Conservation (phyloP, 2,329 filamentous ascomycete species). For the Thielaviopsis punctulata region DNA sequence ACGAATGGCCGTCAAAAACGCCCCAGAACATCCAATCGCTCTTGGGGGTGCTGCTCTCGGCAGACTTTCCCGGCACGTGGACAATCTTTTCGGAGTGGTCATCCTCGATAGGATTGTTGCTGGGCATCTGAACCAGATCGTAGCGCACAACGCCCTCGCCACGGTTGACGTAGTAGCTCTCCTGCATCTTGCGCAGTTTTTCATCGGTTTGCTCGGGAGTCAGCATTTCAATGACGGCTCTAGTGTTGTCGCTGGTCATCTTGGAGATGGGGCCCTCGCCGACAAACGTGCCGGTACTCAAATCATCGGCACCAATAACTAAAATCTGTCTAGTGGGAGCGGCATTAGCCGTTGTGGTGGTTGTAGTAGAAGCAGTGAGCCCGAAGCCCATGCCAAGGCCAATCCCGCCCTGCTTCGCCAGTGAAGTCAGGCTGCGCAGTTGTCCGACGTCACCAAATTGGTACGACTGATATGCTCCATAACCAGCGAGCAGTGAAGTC, state of each 20-base stretch:
- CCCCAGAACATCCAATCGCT: slow-evolving; percentile 99
- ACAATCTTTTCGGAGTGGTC: slow-evolving; percentile 98
- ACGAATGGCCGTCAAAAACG: slow-evolving; percentile 95
- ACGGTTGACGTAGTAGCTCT: slow-evolving; percentile 78
- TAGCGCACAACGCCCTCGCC: slow-evolving; percentile 88
- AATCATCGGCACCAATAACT: slow-evolving; percentile 75
- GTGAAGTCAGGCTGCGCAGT: slow-evolving; percentile 18
- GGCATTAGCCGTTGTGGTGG: slow-evolving; percentile 7
- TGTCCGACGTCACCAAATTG: slow-evolving; percentile 22
- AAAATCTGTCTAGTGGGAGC: slow-evolving; percentile 49
- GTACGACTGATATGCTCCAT: slow-evolving; percentile 62
- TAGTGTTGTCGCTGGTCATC: slow-evolving; percentile 66
- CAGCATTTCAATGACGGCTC: slow-evolving; percentile 87
- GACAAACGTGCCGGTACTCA: slow-evolving; percentile 74
- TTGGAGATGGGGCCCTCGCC: slow-evolving; percentile 80
- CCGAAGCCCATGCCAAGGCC: slow-evolving; percentile 1
- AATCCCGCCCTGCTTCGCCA: slow-evolving; percentile 12
- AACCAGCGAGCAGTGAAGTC: slow-evolving; percentile 52
- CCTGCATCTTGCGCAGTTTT: slow-evolving; percentile 74
- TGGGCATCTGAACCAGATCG: slow-evolving; percentile 83
- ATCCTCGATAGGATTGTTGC: slow-evolving; percentile 95
- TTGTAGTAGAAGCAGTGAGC: background rate
- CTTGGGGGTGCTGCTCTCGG: slow-evolving; percentile 27
- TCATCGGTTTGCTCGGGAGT: slow-evolving; percentile 84
- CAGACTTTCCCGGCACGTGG: slow-evolving; percentile 52